Percentiles rank a stretch among this genome's conserved stretches.
Conservation (phyloP, 83 land plant species). For the Thuja plicata region DNA sequence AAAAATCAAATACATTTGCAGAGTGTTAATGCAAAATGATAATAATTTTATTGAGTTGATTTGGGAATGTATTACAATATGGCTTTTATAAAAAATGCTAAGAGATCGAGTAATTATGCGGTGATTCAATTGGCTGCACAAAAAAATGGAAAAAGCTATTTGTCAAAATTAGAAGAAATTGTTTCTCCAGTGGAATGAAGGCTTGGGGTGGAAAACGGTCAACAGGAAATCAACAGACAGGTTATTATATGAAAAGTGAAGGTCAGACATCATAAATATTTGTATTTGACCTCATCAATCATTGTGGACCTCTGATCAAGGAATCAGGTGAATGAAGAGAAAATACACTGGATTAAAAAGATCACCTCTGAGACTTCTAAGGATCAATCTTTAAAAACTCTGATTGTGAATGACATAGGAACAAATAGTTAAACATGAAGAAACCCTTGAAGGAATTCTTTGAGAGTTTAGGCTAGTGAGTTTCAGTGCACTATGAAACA, state of each 20-base stretch:
- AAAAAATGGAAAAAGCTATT: no score
- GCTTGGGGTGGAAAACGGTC: background rate
- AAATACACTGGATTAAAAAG: background rate
- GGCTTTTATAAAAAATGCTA: background rate
- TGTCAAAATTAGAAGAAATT: background rate
- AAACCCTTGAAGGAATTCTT: background rate
- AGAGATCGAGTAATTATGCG: background rate
- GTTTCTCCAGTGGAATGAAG: background rate
- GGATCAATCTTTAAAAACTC: background rate
- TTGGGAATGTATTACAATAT: no score
- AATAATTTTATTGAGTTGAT: no score
- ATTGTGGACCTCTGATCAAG: background rate
- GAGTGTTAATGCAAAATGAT: no score
- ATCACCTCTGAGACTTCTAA: background rate
- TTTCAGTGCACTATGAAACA: background rate
- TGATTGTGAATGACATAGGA: background rate
- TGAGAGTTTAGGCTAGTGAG: background rate
- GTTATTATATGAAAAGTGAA: background rate
- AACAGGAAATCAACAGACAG: background rate
- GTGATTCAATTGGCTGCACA: background rate
- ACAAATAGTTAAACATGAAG: background rate
- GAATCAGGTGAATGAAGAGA: background rate
- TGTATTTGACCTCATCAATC: background rate
- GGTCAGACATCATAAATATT: background rate
- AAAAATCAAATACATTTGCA: no score